phyloP scores from a whole-genome alignment of 2,329 filamentous ascomycete genomes.

The Tolypocladium amazonense region DNA sequence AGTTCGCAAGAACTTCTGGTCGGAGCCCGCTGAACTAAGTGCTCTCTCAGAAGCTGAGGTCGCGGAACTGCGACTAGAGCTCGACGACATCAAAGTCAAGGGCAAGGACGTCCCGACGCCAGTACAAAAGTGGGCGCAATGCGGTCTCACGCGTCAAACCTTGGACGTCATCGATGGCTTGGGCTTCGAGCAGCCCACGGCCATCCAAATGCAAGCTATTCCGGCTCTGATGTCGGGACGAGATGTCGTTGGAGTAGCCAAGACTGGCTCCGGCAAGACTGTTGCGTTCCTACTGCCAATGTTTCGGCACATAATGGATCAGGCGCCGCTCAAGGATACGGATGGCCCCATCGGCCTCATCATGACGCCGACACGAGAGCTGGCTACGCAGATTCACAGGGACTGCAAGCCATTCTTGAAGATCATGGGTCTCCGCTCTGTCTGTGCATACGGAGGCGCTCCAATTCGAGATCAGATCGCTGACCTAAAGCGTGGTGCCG shows the following conservation, averaged over 20 bases:
- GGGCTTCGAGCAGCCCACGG: conserved; percentile 79
- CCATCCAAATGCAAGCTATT: conserved; percentile 91
- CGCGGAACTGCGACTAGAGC: conserved; percentile 67
- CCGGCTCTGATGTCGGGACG: conserved; percentile 92
- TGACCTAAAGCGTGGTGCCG: conserved; percentile 86
- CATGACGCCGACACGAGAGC: conserved; percentile 87
- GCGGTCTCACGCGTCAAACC: conserved; percentile 77
- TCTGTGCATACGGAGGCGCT: conserved; percentile 89
- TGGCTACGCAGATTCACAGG: conserved; percentile 86
- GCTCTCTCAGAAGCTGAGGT: conserved; percentile 80
- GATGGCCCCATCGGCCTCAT: conserved; percentile 85
- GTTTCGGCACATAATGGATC: conserved; percentile 97
- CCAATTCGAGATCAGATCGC: conserved; percentile 97
- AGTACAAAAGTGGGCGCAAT: conserved; percentile 94
- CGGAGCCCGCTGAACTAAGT: conserved; percentile 73
- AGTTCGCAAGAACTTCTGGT: conserved; percentile 92
- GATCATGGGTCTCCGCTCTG: conserved; percentile 70
- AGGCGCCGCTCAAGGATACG: conserved; percentile 66
- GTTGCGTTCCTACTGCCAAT: conserved; percentile 92
- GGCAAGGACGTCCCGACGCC: conserved; percentile 85
- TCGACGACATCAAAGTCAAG: conserved; percentile 91
- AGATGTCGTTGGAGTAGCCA: conserved; percentile 92
- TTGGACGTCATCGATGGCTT: conserved; percentile 74
- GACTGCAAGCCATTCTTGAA: conserved; percentile 94
- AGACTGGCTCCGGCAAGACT: conserved; percentile 96